phyloP scores from a whole-genome alignment of 1,284 basidiomycete genomes.

The Trichosporon ovoides region DNA sequence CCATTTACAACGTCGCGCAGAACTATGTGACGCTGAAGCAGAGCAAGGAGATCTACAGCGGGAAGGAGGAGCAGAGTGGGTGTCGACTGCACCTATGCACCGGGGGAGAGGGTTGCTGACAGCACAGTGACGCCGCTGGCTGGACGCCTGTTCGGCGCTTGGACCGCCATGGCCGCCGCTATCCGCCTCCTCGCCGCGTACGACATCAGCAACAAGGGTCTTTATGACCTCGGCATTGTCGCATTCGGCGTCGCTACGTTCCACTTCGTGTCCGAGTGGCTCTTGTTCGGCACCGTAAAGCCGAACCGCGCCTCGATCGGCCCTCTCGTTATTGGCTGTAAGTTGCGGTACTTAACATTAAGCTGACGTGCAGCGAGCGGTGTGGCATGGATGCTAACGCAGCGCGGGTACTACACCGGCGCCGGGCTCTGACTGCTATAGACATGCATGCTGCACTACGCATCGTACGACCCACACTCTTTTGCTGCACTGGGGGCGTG shows the following conservation, averaged over 20 bases:
- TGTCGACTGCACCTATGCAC: neutral
- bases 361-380: slow-evolving; percentile 22
- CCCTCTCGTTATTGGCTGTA: slow-evolving; percentile 82
- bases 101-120: neutral
- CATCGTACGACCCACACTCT: neutral
- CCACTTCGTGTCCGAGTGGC: slow-evolving; percentile 80
- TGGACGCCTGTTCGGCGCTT: slow-evolving; percentile 77
- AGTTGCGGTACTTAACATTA: slow-evolving; percentile 46
- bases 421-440: slow-evolving; percentile 16
- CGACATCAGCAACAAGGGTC: slow-evolving; percentile 68
- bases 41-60: slow-evolving; percentile 70
- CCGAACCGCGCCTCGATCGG: slow-evolving; percentile 62
- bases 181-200: slow-evolving; percentile 81
- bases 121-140: slow-evolving; percentile 70
- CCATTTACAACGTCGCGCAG: slow-evolving; percentile 77
- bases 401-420: slow-evolving; percentile 32
- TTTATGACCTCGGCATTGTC: slow-evolving; percentile 81
- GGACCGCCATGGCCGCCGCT: slow-evolving; percentile 77
- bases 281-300: slow-evolving; percentile 75
- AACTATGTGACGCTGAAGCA: slow-evolving; percentile 72
- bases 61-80: slow-evolving; percentile 53
- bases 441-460: neutral
- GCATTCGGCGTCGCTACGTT: slow-evolving; percentile 84
- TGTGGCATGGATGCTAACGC: slow-evolving; percentile 32
- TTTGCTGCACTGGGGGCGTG: neutral